phyloP scores from a whole-genome alignment of 441 rosid species.

The Omphalea diandra region DNA sequence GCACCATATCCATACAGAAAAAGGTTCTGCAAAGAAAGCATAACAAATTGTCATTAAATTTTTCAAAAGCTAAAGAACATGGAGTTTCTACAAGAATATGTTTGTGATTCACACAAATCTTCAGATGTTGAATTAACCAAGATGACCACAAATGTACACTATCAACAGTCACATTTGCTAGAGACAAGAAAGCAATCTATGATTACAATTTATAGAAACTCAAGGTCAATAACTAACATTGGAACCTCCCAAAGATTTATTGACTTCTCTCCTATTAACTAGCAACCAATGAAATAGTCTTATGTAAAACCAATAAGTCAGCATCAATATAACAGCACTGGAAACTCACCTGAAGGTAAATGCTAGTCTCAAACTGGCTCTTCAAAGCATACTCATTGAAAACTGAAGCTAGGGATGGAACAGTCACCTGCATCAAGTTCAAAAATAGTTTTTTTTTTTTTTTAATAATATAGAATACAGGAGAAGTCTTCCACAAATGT shows the following conservation, averaged over 20 bases:
- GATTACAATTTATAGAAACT: not conserved
- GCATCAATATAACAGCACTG: not conserved
- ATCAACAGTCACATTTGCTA: not conserved
- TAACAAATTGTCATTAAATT: conserved; percentile 13
- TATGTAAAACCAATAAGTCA: not conserved
- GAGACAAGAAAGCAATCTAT: conserved; percentile 9
- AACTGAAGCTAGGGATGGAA: conserved; percentile 95
- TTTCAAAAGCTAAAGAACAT: not conserved
- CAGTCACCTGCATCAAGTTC: conserved; percentile 54
- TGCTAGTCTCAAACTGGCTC: conserved; percentile 96
- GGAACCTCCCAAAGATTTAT: not conserved
- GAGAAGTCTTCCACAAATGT: not conserved
- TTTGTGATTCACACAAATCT: not conserved
- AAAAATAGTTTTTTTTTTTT: not conserved
- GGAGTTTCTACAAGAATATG: not conserved
- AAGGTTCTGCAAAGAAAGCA: conserved; percentile 58
- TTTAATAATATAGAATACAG: not conserved
- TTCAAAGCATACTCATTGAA: conserved; percentile 92
- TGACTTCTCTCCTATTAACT: not conserved
- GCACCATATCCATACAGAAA: conserved; percentile 97
- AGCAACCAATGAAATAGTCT: not conserved
- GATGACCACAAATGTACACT: not conserved
- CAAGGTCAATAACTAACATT: not conserved
- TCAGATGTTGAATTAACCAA: not conserved
- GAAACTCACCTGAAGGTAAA: conserved; percentile 79